Evolutionary conservation across 1,284 basidiomycete genomes (phyloP).

Genomic region (Chondrostereum purpureum): DNA sequence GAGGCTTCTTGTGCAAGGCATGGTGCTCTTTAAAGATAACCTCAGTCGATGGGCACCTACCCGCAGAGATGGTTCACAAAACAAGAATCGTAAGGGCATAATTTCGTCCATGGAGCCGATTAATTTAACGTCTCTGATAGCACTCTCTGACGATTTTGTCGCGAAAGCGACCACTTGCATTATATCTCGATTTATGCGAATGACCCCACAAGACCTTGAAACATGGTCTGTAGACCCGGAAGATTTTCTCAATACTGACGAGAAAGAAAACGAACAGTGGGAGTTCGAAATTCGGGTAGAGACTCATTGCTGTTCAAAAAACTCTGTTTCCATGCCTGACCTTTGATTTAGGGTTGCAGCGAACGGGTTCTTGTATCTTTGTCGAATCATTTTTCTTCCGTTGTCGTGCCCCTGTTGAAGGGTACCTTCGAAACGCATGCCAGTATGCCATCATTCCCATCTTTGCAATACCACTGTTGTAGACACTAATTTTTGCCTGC

Average conservation of each 20-base stretch:
- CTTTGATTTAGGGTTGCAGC: constrained; percentile 63
- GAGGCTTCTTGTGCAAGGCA: constrained; percentile 79
- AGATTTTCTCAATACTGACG: constrained; percentile 83
- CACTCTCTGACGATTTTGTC: constrained; percentile 69
- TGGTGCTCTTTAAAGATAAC: constrained; percentile 85
- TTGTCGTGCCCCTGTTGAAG: constrained; percentile 68
- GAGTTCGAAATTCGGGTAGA: constrained; percentile 80
- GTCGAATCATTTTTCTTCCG: constrained; percentile 66
- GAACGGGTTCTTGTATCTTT: constrained; percentile 83
- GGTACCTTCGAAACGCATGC: constrained; percentile 49
- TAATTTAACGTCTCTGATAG: constrained; percentile 35
- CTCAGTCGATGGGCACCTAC: constrained; percentile 65
- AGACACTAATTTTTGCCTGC: constrained; percentile 5
- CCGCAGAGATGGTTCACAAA: constrained; percentile 52
- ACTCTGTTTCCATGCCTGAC: constrained; percentile 3
- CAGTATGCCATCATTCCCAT: constrained; percentile 37
- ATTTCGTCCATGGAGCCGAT: constrained; percentile 7
- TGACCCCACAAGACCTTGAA: constrained; percentile 74
- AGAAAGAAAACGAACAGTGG: constrained; percentile 84
- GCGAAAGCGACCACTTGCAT: constrained; percentile 73
- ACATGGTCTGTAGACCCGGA: constrained; percentile 81
- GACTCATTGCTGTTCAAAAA: constrained; percentile 10
- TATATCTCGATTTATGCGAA: constrained; percentile 76
- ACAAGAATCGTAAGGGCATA: constrained; percentile 44
- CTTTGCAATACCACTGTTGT: neutral